Evolutionary conservation across 805 yeast species (phyloP).

Genomic region (Yamadazyma ubonensis): DNA sequence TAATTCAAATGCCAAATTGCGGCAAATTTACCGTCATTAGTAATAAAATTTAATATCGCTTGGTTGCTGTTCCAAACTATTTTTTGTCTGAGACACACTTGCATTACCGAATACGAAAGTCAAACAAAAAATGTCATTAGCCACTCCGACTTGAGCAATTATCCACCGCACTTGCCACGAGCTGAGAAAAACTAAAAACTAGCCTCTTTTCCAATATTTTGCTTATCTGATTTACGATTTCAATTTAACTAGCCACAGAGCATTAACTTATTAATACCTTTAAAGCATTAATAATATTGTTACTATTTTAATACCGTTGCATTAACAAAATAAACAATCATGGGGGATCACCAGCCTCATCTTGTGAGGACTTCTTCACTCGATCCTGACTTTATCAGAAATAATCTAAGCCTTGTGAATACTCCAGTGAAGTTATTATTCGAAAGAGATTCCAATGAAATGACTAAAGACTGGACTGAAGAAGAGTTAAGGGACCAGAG

Average conservation of each 20-base stretch:
- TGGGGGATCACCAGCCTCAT: constrained; percentile 11
- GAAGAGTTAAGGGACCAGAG: constrained; percentile 44
- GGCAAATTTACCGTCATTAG: background rate
- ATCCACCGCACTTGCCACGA: constrained; percentile 13
- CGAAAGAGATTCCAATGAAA: constrained; percentile 29
- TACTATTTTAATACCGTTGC: background rate
- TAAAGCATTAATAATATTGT: background rate
- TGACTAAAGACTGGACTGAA: constrained; percentile 47
- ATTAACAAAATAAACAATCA: background rate
- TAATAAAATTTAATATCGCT: background rate
- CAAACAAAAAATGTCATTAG: constrained; percentile 1
- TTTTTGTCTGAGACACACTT: constrained; percentile 5
- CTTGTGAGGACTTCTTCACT: constrained; percentile 25
- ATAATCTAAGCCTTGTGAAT: constrained; percentile 20
- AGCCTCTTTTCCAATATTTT: constrained; percentile 1
- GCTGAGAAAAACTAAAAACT: constrained; percentile 2
- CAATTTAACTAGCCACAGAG: background rate
- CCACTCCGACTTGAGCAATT: constrained; percentile 10
- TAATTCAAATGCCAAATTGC: too few relatives aligned
- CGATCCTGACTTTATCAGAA: constrained; percentile 21
- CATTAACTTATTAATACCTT: background rate
- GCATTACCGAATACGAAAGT: background rate
- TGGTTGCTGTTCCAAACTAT: background rate
- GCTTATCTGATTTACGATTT: constrained; percentile 2
- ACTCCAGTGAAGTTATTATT: constrained; percentile 29